Conservation (phyloP, 2,329 filamentous ascomycete species). For the Aureobasidium namibiae region DNA sequence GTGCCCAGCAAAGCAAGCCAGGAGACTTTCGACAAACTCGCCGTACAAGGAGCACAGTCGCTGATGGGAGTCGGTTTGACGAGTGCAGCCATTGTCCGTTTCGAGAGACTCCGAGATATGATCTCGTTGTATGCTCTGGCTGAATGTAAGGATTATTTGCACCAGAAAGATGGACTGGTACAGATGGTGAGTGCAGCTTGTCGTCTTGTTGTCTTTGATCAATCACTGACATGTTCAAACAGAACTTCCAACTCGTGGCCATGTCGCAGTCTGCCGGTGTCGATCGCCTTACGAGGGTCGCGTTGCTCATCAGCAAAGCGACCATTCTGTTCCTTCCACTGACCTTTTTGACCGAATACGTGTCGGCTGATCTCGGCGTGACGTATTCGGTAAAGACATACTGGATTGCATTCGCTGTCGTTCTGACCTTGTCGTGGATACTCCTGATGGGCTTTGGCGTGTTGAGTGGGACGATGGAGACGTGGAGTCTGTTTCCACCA, state of each 20-base stretch:
- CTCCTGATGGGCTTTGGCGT: conserved; percentile 50
- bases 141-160: conserved; percentile 55
- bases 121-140: conserved; percentile 53
- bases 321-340: conserved; percentile 70
- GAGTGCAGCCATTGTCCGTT: conserved; percentile 47
- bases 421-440: conserved; percentile 52
- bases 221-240: conserved; percentile 15
- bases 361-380: conserved; percentile 53
- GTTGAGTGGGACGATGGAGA: conserved; percentile 49
- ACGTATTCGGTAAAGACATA: conserved; percentile 56
- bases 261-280: conserved; percentile 67
- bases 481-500: conserved; percentile 9
- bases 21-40: conserved; percentile 22
- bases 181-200: conserved; percentile 46
- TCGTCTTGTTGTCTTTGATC: not conserved
- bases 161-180: conserved; percentile 62
- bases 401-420: conserved; percentile 59
- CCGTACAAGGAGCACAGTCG: conserved; percentile 22
- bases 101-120: conserved; percentile 51
- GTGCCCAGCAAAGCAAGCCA: conserved; percentile 23
- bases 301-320: conserved; percentile 64
- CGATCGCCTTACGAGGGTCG: conserved; percentile 62
- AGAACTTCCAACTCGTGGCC: conserved; percentile 73
- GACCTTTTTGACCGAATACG: conserved; percentile 66
- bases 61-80: conserved; percentile 38